Base-by-base conservation (phyloP, 2,329 filamentous ascomycete species). In the Cryphonectria japonica region DNA sequence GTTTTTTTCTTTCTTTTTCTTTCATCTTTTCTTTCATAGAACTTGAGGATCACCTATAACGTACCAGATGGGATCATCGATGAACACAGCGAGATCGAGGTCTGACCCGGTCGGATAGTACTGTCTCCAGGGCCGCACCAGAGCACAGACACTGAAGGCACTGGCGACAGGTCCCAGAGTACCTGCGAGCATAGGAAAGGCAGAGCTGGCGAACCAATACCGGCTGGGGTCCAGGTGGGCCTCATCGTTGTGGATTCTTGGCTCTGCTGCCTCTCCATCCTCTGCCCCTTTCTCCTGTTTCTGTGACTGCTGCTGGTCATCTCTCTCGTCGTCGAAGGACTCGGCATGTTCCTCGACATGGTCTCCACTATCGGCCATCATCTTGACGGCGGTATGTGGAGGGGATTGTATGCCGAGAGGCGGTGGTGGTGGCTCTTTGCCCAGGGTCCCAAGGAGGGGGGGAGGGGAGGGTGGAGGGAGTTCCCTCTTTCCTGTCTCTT, bases 141-240 rank as follows among this genome's bases (percentile, higher is more conserved):
- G 85, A 9, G 94, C 93, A 73, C 92, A 94, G 71, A 97, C 94
- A 70, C 92, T 95, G 80, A 96, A 92, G 41, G 96, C 90, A 71
- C 95, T 97, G 2, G 95, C 95, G 13, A 97, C 88, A 0, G 95
- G 95, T 0, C 93, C 94, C 2, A 96, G 87, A 0, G 94, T 94
- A 46, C 93, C 94, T 2, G 94, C 93, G 14, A 96, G 86, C 78
- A 98, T 89, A 43, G 92, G 93, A 73, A 95, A 90, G 13, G 87
- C 88, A 1, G 88, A 87, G 2, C 87, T 88, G 37, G 88, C 85
- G 76, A 90, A 86, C 88, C 88, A 91, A 87, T 88, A 91, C 29
- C 87, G 87, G 70, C 86, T 88, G 39, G 84, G 85, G 52, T 83
- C 77, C 22, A 85, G 78, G 75, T 85, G 82, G 14, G 79, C 77